phyloP scores from a whole-genome alignment of 805 yeast species.

The Citeromyces matritensis region DNA sequence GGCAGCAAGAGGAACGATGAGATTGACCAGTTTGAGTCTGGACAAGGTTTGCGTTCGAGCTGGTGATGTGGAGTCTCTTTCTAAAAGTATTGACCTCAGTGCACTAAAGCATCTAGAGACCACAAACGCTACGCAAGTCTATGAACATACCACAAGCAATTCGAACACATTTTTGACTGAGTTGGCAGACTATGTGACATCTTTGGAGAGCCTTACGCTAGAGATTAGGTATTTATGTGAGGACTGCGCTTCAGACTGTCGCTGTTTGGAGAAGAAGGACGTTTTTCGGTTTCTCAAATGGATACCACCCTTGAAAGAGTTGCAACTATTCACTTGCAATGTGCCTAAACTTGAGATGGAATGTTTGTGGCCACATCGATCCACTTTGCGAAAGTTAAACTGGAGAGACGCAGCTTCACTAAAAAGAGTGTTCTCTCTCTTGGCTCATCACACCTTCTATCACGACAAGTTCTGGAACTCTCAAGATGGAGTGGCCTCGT shows the following conservation, averaged over 20 bases:
- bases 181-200: constrained; percentile 1
- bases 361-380: too few species aligned
- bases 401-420: too few species aligned
- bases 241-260: constrained; percentile 3
- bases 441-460: too few species aligned
- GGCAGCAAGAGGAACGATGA: background rate
- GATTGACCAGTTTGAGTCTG: constrained; percentile 2
- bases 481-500: too few species aligned
- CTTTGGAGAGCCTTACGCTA: constrained; percentile 2
- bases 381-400: too few species aligned
- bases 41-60: constrained; percentile 2
- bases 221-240: constrained; percentile 3
- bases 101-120: constrained; percentile 2
- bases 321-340: constrained; percentile 1
- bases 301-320: constrained; percentile 2
- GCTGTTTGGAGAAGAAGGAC: constrained; percentile 1
- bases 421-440: too few species aligned
- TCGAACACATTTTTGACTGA: background rate
- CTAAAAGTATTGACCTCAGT: background rate
- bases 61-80: constrained; percentile 1
- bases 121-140: constrained; percentile 1
- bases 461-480: too few species aligned
- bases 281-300: constrained; percentile 2
- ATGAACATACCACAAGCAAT: constrained; percentile 1
- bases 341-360: background rate